Conservation (phyloP, 2,329 filamentous ascomycete genomes). For the Fusarium acutatum region DNA sequence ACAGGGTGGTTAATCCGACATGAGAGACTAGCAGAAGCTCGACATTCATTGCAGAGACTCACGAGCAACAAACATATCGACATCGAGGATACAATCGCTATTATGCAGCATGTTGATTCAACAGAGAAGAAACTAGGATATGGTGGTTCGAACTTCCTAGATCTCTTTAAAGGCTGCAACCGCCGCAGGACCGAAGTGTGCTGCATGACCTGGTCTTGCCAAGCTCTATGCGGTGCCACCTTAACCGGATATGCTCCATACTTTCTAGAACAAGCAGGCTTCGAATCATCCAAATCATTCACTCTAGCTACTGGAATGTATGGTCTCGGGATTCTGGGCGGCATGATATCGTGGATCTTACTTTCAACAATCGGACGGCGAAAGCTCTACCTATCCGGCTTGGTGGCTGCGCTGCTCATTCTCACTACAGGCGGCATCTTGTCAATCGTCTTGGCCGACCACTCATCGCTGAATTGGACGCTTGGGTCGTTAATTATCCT, state of each 20-base stretch:
- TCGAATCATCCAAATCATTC: constrained; percentile 47
- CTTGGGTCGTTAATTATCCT: constrained; percentile 49
- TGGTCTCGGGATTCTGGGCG: constrained; percentile 50
- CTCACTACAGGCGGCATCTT: constrained; percentile 51
- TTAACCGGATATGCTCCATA: constrained; percentile 39
- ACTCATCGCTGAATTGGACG: constrained; percentile 42
- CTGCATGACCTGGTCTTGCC: constrained; percentile 31
- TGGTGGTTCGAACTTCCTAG: constrained; percentile 39
- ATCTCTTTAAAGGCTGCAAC: constrained; percentile 24
- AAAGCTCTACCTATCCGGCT: constrained; percentile 48
- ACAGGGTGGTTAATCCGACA: constrained; percentile 47
- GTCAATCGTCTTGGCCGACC: constrained; percentile 38
- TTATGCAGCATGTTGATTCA: constrained; percentile 51
- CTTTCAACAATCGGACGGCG: constrained; percentile 50
- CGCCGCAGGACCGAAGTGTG: constrained; percentile 35
- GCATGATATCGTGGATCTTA: constrained; percentile 49
- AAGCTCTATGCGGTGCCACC: constrained; percentile 26
- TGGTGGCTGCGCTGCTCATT: constrained; percentile 41
- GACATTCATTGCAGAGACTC: constrained; percentile 42
- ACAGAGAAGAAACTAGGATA: constrained; percentile 49
- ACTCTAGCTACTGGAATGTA: constrained; percentile 49
- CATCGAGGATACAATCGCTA: constrained; percentile 53
- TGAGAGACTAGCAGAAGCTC: constrained; percentile 42
- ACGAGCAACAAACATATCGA: constrained; percentile 35
- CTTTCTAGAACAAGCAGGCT: constrained; percentile 53